These are phyloP conservation scores for Bacidia rubella DNA, from an alignment of 495 filamentous ascomycete genomes.

Conservation along the genomic window DNA sequence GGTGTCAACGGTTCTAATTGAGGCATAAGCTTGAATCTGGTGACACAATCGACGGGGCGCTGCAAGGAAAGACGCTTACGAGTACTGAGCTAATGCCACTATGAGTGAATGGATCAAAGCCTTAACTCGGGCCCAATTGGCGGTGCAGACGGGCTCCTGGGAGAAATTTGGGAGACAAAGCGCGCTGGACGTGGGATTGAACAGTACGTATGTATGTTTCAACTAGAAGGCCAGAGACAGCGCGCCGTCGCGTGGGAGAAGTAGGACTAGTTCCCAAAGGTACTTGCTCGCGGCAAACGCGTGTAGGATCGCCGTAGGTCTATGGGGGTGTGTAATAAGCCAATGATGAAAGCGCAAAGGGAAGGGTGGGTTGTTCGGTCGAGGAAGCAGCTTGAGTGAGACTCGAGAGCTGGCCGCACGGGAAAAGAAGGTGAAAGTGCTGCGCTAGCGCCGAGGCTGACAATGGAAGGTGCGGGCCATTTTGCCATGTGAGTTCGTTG, in stretches of 20 bases:
- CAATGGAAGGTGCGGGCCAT: background rate
- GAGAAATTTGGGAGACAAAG: constrained; percentile 1
- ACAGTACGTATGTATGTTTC: background rate
- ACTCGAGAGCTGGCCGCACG: background rate
- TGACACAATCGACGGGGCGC: constrained; percentile 9
- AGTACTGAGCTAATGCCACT: constrained; percentile 11
- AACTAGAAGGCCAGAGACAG: background rate
- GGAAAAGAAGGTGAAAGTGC: background rate
- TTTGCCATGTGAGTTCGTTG: background rate
- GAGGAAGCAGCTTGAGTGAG: background rate
- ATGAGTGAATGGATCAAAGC: constrained; percentile 9
- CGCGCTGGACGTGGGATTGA: constrained; percentile 2
- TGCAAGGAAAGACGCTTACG: constrained; percentile 8
- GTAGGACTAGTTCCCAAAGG: background rate
- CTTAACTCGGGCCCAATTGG: constrained; percentile 14
- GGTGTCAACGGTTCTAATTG: background rate
- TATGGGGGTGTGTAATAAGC: background rate
- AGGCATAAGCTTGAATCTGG: background rate
- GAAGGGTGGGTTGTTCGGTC: constrained; percentile 1
- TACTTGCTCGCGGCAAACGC: constrained; percentile 16
- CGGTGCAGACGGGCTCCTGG: constrained; percentile 6
- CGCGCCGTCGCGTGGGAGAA: constrained; percentile 4
- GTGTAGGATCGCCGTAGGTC: constrained; percentile 12
- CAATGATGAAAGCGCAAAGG: constrained; percentile 1
- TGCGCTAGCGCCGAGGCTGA: background rate